Percentiles rank a stretch among this genome's conserved stretches.
phyloP scores from a whole-genome alignment of 768 basidiomycete species.

The Trametes villosa region DNA sequence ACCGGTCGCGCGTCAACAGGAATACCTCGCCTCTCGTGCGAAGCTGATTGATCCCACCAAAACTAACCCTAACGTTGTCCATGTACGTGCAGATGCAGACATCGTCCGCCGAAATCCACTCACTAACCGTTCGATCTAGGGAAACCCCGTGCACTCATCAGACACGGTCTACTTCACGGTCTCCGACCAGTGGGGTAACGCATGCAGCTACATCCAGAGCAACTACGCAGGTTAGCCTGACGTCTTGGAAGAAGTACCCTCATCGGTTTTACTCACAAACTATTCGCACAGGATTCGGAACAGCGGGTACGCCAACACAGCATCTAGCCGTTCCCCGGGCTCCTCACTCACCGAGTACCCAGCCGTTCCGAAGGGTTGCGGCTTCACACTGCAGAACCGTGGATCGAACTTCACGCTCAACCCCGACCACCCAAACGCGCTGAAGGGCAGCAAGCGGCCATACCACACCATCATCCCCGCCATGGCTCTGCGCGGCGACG shows the following conservation, averaged over 20 bases:
- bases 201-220: conserved; percentile 88
- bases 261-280: neutral
- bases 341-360: neutral
- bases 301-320: conserved; percentile 56
- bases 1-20: conserved; percentile 45
- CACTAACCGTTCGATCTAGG: conserved; percentile 44
- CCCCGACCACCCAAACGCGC: conserved; percentile 82
- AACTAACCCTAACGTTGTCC: conserved; percentile 66
- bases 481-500: conserved; percentile 74
- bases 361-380: conserved; percentile 93
- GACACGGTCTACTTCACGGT: conserved; percentile 97
- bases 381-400: conserved; percentile 96
- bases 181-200: conserved; percentile 86
- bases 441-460: conserved; percentile 85
- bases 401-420: conserved; percentile 83
- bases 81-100: conserved; percentile 47
- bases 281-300: conserved; percentile 73
- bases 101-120: neutral
- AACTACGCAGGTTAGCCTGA: conserved; percentile 72
- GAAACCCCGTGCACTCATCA: conserved; percentile 80
- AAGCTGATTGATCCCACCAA: conserved; percentile 73
- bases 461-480: conserved; percentile 97
- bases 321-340: neutral
- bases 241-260: neutral
- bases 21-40: conserved; percentile 82